Percentiles rank a stretch among this genome's conserved stretches.
These are phyloP conservation scores for Monosporascus sp. DNA, from an alignment of 2,329 filamentous ascomycete genomes.

Conservation along the genomic window DNA sequence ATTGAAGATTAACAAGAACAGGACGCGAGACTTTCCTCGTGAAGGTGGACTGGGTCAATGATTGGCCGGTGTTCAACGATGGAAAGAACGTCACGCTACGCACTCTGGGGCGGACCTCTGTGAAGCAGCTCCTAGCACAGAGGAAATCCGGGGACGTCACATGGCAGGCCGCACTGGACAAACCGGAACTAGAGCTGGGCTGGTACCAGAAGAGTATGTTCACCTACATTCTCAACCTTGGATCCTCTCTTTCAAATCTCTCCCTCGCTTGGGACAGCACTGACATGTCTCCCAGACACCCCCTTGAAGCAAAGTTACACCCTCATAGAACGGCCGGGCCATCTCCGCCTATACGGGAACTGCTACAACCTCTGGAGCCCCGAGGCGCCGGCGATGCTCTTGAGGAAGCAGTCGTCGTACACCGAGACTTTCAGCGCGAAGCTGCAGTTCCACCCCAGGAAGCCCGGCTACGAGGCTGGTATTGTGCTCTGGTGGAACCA, in stretches of 20 bases:
- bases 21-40: slow-evolving; percentile 48
- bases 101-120: slow-evolving; percentile 25
- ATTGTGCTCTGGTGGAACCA: slow-evolving; percentile 51
- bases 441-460: slow-evolving; percentile 41
- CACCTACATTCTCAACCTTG: not conserved
- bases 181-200: slow-evolving; percentile 25
- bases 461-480: slow-evolving; percentile 44
- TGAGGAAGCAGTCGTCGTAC: slow-evolving; percentile 48
- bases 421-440: slow-evolving; percentile 36
- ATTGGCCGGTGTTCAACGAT: slow-evolving; percentile 47
- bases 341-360: slow-evolving; percentile 45
- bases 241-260: too few species aligned
- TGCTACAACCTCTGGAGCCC: slow-evolving; percentile 47
- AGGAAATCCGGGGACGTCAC: slow-evolving; percentile 27
- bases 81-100: slow-evolving; percentile 38
- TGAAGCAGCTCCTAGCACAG: slow-evolving; percentile 8
- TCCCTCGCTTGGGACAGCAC: too few species aligned
- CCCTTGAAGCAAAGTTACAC: slow-evolving; percentile 42
- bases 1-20: slow-evolving; percentile 8
- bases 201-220: slow-evolving; percentile 35
- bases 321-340: slow-evolving; percentile 36
- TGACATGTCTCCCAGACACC: slow-evolving; percentile 32
- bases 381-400: slow-evolving; percentile 45
- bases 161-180: slow-evolving; percentile 31
- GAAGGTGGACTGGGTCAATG: slow-evolving; percentile 43